A percentile compares a stretch with the other conserved stretches of the same genome.
Evolutionary conservation across 2,329 filamentous ascomycete genomes (phyloP).

Genomic region (Aspergillus uvarum): DNA sequence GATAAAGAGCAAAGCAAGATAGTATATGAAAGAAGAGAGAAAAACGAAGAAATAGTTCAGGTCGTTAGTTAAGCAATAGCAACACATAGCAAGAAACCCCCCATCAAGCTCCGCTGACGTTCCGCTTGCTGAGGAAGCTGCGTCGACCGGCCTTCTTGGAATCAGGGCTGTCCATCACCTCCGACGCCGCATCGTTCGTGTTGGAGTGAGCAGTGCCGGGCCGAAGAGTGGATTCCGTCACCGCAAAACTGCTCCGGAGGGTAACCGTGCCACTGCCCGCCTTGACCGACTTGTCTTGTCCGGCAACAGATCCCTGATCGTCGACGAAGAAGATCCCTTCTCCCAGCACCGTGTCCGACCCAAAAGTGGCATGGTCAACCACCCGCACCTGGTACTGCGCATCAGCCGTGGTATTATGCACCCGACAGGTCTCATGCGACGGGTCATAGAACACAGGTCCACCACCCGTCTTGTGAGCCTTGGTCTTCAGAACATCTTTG

Average conservation of each 20-base stretch:
- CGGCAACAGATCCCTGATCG: constrained; percentile 65
- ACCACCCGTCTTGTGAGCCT: constrained; percentile 71
- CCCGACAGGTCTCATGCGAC: constrained; percentile 70
- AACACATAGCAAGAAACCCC: background rate
- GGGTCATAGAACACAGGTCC: constrained; percentile 67
- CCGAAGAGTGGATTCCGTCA: constrained; percentile 46
- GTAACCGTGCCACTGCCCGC: constrained; percentile 72
- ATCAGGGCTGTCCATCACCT: constrained; percentile 40
- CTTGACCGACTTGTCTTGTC: constrained; percentile 69
- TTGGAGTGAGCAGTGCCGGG: constrained; percentile 40
- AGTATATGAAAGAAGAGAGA: constrained; percentile 1
- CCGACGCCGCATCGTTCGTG: constrained; percentile 26
- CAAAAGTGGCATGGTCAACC: constrained; percentile 81
- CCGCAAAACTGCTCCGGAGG: constrained; percentile 70
- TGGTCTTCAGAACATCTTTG: constrained; percentile 88
- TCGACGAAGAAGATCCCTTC: constrained; percentile 91
- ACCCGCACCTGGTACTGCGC: constrained; percentile 82
- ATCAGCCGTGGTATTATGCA: constrained; percentile 71
- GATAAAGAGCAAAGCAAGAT: background rate
- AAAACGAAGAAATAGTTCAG: constrained; percentile 6
- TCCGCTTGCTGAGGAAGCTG: constrained; percentile 49
- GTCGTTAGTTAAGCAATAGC: constrained; percentile 7
- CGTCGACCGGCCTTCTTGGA: constrained; percentile 44
- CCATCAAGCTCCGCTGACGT: constrained; percentile 33
- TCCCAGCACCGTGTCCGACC: constrained; percentile 78